Evolutionary conservation across 1,139 yeast genomes (phyloP).

Genomic region (Taiozyma sp.): DNA sequence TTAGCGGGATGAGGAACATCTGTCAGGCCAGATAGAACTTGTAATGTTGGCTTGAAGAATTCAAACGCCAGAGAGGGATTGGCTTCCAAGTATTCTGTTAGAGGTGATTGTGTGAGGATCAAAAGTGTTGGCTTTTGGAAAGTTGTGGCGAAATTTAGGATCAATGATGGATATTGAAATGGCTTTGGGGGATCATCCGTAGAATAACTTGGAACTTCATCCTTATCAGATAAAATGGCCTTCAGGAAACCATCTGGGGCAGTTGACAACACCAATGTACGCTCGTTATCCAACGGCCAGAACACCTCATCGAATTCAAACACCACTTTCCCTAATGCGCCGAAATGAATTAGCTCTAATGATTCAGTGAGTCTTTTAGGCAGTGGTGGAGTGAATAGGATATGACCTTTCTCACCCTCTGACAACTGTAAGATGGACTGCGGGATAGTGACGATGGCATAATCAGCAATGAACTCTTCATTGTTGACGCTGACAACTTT

Average conservation of each 20-base stretch:
- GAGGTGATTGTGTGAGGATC: constrained; percentile 63
- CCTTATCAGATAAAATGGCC: constrained; percentile 5
- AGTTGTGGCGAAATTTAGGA: constrained; percentile 39
- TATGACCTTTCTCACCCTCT: constrained; percentile 31
- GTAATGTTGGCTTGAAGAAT: constrained; percentile 38
- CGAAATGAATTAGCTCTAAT: constrained; percentile 52
- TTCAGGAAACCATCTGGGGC: constrained; percentile 24
- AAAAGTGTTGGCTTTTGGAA: constrained; percentile 46
- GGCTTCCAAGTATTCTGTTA: constrained; percentile 49
- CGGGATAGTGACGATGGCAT: constrained; percentile 70
- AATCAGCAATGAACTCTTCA: constrained; percentile 36
- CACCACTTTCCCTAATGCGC: constrained; percentile 72
- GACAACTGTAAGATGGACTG: constrained; percentile 53
- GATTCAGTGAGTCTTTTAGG: constrained; percentile 44
- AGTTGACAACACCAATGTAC: constrained; percentile 44
- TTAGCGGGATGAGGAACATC: constrained; percentile 44
- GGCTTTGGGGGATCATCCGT: constrained; percentile 25
- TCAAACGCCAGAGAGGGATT: constrained; percentile 38
- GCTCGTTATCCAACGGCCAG: constrained; percentile 55
- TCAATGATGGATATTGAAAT: constrained; percentile 49
- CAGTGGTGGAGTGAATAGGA: constrained; percentile 57
- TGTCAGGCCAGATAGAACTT: constrained; percentile 19
- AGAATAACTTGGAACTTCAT: constrained; percentile 3
- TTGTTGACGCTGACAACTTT: constrained; percentile 27
- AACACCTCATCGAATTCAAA: constrained; percentile 64